Base-by-base conservation (phyloP, 192 early-diverging fungal genomes). In the Entomortierella beljakovae region DNA sequence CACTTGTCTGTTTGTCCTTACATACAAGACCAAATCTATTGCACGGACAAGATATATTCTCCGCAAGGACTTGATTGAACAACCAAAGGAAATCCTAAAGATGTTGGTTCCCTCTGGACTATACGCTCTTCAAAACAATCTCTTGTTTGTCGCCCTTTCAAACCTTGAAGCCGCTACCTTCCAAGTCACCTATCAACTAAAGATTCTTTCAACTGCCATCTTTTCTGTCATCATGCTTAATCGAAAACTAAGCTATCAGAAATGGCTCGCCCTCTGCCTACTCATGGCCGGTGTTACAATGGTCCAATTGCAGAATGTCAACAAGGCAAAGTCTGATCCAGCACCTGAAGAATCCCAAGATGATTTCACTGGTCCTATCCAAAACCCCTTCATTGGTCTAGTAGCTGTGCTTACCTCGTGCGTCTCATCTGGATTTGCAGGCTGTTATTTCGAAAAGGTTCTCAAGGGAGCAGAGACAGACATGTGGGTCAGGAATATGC, bases 391-490 rank as follows among this genome's bases (percentile, higher is more conserved):
- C 15, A 16, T 46, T 46, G 43, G 43, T 46, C 15, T 46, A 20
- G 20, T 46, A 20, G 43, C 43, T 2, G 43, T 46, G 15, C 43
- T 46, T 2, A 46, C 15, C 4, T 46, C 43, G 43, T 46, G 43
- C 15, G 43, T 46, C 43, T 46, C 43, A 11, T 46, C 43, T 46
- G 43, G 43, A 46, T 46, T 46, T 46, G 43, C 43, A 46, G 43
- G 43, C 15, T 46, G 43, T 15, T 46, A 46, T 46, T 46, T 46
- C 43, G 43, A 46, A 46, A 46, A 46, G 43, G 43, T 46, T 46
- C 43, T 46, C 43, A 46, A 46, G 43, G 43, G 43, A 10, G 43
- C 43, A 4, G 43, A 46, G 43, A 46, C 43, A 2, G 43, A 46
- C 15, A 46, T 46, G 43, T 46, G 43, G 43, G 43, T 46, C 15